Conservation (phyloP, 2,329 filamentous ascomycete species). For the Fusarium proliferatum region DNA sequence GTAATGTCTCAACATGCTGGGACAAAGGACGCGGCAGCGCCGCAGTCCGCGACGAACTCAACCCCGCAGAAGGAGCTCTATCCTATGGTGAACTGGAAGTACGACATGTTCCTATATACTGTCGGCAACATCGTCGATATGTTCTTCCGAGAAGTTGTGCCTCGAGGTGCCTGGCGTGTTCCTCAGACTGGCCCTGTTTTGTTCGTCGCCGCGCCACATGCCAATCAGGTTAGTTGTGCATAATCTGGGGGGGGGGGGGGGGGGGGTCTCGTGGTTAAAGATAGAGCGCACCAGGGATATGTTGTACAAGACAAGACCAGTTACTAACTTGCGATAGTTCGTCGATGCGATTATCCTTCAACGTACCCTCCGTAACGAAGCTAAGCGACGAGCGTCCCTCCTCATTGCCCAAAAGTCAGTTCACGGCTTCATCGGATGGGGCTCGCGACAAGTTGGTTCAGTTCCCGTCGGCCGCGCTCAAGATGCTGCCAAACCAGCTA, state of each 20-base stretch:
- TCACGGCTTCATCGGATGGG: slow-evolving; percentile 89
- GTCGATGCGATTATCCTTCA: slow-evolving; percentile 95
- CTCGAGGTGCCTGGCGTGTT: slow-evolving; percentile 93
- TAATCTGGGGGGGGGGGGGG: not conserved
- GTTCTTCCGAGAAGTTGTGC: slow-evolving; percentile 98
- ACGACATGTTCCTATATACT: slow-evolving; percentile 81
- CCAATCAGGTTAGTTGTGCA: slow-evolving; percentile 78
- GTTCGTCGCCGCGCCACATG: slow-evolving; percentile 96
- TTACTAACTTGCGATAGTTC: slow-evolving; percentile 68
- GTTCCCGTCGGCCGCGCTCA: slow-evolving; percentile 94
- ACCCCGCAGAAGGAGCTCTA: slow-evolving; percentile 65
- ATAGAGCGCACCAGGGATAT: not conserved
- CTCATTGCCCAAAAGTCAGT: slow-evolving; percentile 97
- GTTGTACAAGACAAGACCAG: not conserved
- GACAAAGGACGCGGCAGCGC: slow-evolving; percentile 41
- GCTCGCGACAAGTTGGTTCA: slow-evolving; percentile 85
- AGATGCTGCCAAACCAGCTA: slow-evolving; percentile 83
- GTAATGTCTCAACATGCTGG: slow-evolving; percentile 39
- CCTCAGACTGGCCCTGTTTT: slow-evolving; percentile 89
- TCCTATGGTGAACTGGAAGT: slow-evolving; percentile 78
- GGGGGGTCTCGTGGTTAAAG: not conserved
- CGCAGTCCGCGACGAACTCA: slow-evolving; percentile 39
- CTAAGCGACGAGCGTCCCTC: slow-evolving; percentile 88
- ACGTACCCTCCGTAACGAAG: slow-evolving; percentile 87
- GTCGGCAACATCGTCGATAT: slow-evolving; percentile 90